Percentiles rank a stretch among this genome's conserved stretches.
Evolutionary conservation across 2,329 filamentous ascomycete genomes (phyloP).

Genomic region (Aspergillus sp.): DNA sequence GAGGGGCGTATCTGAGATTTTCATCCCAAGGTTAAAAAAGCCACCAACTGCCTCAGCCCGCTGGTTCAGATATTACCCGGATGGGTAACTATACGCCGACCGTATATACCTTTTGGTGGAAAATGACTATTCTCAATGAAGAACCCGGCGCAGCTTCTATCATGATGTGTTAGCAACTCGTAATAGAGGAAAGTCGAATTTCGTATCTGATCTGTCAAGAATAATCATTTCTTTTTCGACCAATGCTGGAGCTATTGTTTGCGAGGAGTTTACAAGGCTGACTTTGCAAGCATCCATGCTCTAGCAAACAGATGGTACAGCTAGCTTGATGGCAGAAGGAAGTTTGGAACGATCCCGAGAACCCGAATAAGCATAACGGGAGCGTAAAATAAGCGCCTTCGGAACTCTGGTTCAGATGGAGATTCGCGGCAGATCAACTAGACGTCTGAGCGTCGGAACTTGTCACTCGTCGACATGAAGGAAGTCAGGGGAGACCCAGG

Average conservation of each 20-base stretch:
- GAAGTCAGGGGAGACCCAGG: not conserved
- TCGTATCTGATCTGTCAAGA: too few species aligned
- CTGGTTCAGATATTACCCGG: too few species aligned
- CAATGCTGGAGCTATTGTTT: too few species aligned
- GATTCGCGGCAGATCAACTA: constrained; percentile 19
- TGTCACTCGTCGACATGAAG: not conserved
- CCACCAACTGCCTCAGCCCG: too few species aligned
- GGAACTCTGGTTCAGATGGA: constrained; percentile 25
- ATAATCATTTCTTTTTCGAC: too few species aligned
- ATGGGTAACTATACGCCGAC: not conserved
- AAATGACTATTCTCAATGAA: not conserved
- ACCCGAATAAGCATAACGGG: constrained; percentile 27
- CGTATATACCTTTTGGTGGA: not conserved
- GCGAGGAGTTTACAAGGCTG: too few species aligned
- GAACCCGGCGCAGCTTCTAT: not conserved
- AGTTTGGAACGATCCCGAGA: constrained; percentile 13
- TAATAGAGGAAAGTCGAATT: too few species aligned
- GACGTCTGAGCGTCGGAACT: constrained; percentile 6
- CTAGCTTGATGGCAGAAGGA: not conserved
- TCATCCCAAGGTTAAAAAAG: too few species aligned
- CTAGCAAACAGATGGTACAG: too few species aligned
- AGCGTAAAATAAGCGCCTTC: constrained; percentile 22
- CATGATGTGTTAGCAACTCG: too few species aligned
- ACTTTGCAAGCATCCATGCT: too few species aligned
- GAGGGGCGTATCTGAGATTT: too few species aligned